Percentiles rank a stretch among this genome's conserved stretches.
Evolutionary conservation across 257 asterid genomes (phyloP).

Genomic region (Capsicum chinense): DNA sequence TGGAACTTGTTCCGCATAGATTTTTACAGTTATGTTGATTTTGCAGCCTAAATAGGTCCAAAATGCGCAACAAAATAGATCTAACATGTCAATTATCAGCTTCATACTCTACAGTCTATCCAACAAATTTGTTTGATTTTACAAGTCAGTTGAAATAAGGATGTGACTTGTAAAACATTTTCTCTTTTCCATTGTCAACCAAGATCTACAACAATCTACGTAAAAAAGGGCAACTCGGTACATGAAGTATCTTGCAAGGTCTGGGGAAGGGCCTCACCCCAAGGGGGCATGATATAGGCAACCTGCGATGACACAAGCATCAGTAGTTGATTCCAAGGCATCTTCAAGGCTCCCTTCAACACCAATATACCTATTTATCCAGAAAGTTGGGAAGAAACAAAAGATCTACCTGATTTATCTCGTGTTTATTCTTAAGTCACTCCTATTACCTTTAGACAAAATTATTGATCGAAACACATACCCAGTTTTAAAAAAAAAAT

Average conservation of each 20-base stretch:
- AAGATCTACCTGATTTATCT: background rate
- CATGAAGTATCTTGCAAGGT: background rate
- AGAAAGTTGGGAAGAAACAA: background rate
- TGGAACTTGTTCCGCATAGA: background rate
- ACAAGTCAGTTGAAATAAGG: slow-evolving; percentile 5
- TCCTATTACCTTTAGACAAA: background rate
- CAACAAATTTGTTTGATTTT: slow-evolving; percentile 21
- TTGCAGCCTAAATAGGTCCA: slow-evolving; percentile 18
- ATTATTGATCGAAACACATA: background rate
- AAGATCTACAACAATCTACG: background rate
- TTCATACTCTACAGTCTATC: slow-evolving; percentile 8
- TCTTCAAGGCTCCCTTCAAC: background rate
- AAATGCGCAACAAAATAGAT: background rate
- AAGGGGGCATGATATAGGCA: background rate
- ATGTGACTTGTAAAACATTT: background rate
- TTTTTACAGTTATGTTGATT: background rate
- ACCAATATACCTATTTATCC: slow-evolving; percentile 8
- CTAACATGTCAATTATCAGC: slow-evolving; percentile 1
- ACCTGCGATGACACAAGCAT: background rate
- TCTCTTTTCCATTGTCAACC: background rate
- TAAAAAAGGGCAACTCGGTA: background rate
- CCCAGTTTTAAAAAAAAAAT: background rate
- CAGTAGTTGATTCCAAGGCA: slow-evolving; percentile 12
- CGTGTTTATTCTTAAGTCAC: background rate
- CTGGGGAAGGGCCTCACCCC: background rate